These are phyloP conservation scores for Fraxinus americana DNA, from an alignment of 257 asterid genomes.

Conservation along the genomic window DNA sequence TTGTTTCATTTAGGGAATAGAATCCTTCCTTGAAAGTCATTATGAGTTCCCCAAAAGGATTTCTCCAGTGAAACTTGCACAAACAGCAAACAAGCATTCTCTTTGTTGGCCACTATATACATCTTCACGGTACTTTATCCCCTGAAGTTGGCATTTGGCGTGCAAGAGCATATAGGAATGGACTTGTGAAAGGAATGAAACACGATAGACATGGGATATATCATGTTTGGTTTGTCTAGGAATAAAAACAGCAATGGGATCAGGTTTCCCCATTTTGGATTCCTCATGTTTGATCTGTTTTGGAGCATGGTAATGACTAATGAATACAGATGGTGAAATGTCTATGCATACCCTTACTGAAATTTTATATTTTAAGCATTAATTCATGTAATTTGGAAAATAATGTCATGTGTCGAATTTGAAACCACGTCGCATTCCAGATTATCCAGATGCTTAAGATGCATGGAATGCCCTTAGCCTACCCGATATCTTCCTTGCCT, in stretches of 20 bases:
- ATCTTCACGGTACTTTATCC: not conserved
- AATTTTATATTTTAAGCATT: not conserved
- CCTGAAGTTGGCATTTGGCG: not conserved
- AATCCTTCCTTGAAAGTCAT: not conserved
- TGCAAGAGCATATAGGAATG: not conserved
- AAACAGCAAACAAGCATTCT: not conserved
- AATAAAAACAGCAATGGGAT: not conserved
- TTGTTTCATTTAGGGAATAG: not conserved
- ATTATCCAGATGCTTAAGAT: no score
- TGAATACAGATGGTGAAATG: not conserved
- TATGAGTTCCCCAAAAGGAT: not conserved
- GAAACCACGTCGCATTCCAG: not conserved
- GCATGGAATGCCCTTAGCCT: no score
- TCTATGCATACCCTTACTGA: not conserved
- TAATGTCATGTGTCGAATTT: not conserved
- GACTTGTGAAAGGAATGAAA: not conserved
- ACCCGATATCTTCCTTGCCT: no score
- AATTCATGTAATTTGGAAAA: not conserved
- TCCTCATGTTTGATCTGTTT: not conserved
- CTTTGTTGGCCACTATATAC: not conserved
- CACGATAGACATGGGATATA: not conserved
- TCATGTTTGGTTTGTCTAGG: not conserved
- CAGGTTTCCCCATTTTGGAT: not conserved
- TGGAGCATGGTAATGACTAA: not conserved
- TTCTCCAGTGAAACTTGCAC: conserved; percentile 3